Conservation (phyloP, 179 eudicot genomes). For the Carnegiea gigantea region DNA sequence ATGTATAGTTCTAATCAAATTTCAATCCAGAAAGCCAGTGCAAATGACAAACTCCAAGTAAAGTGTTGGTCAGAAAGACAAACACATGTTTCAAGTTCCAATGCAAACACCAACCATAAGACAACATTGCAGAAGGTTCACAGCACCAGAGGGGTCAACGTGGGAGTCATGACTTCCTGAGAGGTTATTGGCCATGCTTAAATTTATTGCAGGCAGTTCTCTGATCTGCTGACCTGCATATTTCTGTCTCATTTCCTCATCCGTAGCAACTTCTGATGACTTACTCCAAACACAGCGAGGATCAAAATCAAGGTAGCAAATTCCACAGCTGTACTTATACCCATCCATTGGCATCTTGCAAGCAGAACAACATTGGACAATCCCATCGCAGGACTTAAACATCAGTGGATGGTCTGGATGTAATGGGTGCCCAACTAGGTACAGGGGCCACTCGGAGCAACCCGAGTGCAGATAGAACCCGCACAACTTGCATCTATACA, state of each 20-base stretch:
- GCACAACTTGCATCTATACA: constrained; percentile 22
- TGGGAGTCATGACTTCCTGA: neutral
- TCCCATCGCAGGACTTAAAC: neutral
- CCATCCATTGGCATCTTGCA: neutral
- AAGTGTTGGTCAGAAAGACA: neutral
- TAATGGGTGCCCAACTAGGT: neutral
- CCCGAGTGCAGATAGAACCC: constrained; percentile 16
- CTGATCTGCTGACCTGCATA: neutral
- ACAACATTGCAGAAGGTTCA: too few species aligned
- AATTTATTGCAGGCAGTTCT: constrained; percentile 14
- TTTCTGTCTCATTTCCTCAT: constrained; percentile 1
- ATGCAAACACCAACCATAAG: too few species aligned
- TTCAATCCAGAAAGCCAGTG: too few species aligned
- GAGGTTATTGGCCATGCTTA: neutral
- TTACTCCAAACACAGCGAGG: constrained; percentile 9
- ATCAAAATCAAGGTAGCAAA: constrained; percentile 17
- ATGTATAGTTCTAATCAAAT: too few species aligned
- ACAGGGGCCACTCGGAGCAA: constrained; percentile 20
- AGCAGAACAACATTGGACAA: neutral
- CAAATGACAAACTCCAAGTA: too few species aligned
- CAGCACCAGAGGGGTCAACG: too few species aligned
- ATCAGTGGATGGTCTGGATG: constrained; percentile 7
- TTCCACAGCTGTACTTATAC: constrained; percentile 9
- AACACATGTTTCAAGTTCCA: neutral
- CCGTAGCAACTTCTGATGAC: neutral